Evolutionary conservation across 73 alveolate genomes (phyloP).

Genomic region (Breviolum minutum): DNA sequence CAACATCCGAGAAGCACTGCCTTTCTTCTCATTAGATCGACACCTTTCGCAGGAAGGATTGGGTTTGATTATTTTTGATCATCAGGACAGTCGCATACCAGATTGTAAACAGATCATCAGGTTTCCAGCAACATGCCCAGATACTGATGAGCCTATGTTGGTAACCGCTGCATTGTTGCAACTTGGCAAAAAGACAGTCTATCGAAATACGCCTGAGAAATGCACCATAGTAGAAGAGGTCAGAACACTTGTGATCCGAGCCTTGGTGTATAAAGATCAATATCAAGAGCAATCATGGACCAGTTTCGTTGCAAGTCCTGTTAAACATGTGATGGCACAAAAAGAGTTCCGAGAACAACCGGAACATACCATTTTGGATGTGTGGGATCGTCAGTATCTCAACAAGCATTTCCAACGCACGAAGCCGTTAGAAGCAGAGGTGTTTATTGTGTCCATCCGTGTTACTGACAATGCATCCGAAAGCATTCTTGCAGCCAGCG

Average conservation of each 20-base stretch:
- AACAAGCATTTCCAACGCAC: not conserved
- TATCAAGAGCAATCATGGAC: not conserved
- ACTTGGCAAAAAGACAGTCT: not conserved
- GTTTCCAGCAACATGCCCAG: not conserved
- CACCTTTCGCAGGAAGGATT: not conserved
- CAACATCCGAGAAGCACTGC: not conserved
- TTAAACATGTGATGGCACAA: not conserved
- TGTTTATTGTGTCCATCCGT: not conserved
- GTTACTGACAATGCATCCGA: not conserved
- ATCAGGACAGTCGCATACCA: not conserved
- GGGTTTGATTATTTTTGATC: not conserved
- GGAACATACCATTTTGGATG: not conserved
- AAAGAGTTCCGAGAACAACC: not conserved
- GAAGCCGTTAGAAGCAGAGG: not conserved
- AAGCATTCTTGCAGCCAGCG: not conserved
- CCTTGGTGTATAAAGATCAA: not conserved
- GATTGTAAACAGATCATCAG: not conserved
- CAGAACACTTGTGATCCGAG: not conserved
- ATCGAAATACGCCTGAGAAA: not conserved
- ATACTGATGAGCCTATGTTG: not conserved
- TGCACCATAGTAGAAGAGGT: not conserved
- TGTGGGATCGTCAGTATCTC: not conserved
- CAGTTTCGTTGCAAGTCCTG: not conserved
- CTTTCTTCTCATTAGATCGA: not conserved
- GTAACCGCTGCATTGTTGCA: not conserved